Evolutionary conservation across 2,329 filamentous ascomycete species (phyloP).

Genomic region (Colletotrichum sp.): DNA sequence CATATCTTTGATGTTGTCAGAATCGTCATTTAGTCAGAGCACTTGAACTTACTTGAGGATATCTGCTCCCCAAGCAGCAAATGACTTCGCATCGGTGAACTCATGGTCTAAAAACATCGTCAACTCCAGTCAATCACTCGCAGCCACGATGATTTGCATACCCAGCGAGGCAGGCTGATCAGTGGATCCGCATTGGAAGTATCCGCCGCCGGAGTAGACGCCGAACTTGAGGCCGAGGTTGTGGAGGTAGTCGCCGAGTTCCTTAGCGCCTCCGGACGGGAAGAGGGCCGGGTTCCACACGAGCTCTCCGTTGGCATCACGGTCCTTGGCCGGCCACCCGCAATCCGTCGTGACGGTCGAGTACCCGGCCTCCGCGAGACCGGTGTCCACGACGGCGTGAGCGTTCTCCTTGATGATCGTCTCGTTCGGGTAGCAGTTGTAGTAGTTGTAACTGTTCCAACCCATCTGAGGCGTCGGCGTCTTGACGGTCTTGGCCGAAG

Average conservation of each 20-base stretch:
- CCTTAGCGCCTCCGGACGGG: constrained; percentile 51
- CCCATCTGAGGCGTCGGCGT: constrained; percentile 48
- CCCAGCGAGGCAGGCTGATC: constrained; percentile 49
- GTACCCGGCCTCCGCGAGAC: constrained; percentile 58
- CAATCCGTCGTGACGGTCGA: constrained; percentile 62
- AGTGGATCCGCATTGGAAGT: constrained; percentile 47
- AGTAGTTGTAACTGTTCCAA: constrained; percentile 67
- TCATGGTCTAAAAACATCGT: constrained; percentile 37
- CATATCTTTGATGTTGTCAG: constrained; percentile 37
- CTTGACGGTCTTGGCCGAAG: constrained; percentile 19
- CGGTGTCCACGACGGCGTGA: constrained; percentile 55
- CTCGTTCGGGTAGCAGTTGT: constrained; percentile 54
- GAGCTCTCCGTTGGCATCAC: constrained; percentile 47
- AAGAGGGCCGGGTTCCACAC: constrained; percentile 56
- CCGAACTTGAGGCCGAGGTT: constrained; percentile 54
- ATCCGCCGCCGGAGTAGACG: constrained; percentile 57
- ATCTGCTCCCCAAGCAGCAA: constrained; percentile 50
- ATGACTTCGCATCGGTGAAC: constrained; percentile 43
- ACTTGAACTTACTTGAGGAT: constrained; percentile 51
- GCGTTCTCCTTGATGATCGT: constrained; percentile 55
- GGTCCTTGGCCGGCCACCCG: constrained; percentile 53
- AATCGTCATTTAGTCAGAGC: rapidly evolving
- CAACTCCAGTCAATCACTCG: background rate
- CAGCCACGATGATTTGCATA: constrained; percentile 21
- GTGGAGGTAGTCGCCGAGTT: constrained; percentile 54